Evolutionary conservation across 2,329 filamentous ascomycete genomes (phyloP).

Genomic region (Alternaria novae-zelandiae): DNA sequence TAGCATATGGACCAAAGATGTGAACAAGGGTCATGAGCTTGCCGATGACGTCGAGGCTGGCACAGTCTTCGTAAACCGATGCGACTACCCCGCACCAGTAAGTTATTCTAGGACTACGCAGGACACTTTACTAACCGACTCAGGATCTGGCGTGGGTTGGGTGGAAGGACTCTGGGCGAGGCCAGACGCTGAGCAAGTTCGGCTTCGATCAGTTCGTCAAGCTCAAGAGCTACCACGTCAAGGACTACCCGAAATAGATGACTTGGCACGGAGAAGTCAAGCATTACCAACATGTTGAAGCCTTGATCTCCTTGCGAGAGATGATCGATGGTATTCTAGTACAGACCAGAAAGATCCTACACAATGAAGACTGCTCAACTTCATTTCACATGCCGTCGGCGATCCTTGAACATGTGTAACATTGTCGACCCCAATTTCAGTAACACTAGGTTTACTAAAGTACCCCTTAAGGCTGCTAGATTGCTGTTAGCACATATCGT

Average conservation of each 20-base stretch:
- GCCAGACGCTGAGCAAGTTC: conserved; percentile 85
- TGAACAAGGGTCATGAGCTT: conserved; percentile 74
- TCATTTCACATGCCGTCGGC: not conserved
- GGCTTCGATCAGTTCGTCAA: conserved; percentile 97
- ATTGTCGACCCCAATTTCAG: not conserved
- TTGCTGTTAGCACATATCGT: not conserved
- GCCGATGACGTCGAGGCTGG: conserved; percentile 85
- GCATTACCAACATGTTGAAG: conserved; percentile 15
- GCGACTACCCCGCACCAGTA: conserved; percentile 90
- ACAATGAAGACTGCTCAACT: not conserved
- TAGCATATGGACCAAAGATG: conserved; percentile 97
- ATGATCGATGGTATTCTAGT: not conserved
- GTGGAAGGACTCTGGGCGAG: conserved; percentile 96
- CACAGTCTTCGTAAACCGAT: conserved; percentile 94
- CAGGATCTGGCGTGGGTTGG: conserved; percentile 95
- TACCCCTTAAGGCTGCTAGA: not conserved
- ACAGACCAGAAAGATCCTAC: not conserved
- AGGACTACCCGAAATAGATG: conserved; percentile 69
- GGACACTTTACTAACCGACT: conserved; percentile 13
- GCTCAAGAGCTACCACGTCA: conserved; percentile 94
- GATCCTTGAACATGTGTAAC: not conserved
- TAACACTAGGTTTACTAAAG: not conserved
- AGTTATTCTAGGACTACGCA: conserved; percentile 50
- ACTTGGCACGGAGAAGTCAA: conserved; percentile 11
- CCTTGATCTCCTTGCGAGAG: conserved; percentile 21